phyloP scores from a whole-genome alignment of 805 yeast species.

The Lipomyces orientalis region DNA sequence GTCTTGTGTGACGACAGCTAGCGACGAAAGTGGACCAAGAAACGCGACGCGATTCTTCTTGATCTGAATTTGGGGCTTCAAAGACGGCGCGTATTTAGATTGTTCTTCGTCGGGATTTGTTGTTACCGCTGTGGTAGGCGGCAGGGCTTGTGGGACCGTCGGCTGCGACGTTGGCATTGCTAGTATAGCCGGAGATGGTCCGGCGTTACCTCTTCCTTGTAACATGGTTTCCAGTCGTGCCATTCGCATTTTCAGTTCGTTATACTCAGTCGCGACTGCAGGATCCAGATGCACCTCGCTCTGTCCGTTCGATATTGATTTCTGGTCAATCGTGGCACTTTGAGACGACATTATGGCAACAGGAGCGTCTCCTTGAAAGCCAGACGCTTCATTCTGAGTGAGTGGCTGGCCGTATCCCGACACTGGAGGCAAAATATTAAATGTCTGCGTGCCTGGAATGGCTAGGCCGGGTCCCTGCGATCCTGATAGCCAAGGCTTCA shows the following conservation, averaged over 20 bases:
- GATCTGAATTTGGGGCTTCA: conserved; percentile 22
- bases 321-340: background rate
- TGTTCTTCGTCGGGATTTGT: background rate
- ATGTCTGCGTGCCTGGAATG: conserved; percentile 23
- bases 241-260: conserved; percentile 30
- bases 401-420: background rate
- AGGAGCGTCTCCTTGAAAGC: background rate
- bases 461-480: background rate
- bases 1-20: conserved; percentile 15
- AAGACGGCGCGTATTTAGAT: background rate
- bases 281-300: background rate
- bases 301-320: background rate
- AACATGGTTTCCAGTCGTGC: conserved; percentile 25
- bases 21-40: conserved; percentile 22
- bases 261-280: conserved; percentile 11
- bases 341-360: conserved; percentile 1
- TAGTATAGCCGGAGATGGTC: background rate
- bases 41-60: conserved; percentile 26
- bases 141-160: background rate
- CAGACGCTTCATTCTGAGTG: background rate
- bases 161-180: background rate
- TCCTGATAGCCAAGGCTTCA: conserved; percentile 31
- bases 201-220: background rate
- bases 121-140: background rate
- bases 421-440: background rate